Base-by-base conservation (phyloP, 495 filamentous ascomycete species). In the Ascobolus immersus region DNA sequence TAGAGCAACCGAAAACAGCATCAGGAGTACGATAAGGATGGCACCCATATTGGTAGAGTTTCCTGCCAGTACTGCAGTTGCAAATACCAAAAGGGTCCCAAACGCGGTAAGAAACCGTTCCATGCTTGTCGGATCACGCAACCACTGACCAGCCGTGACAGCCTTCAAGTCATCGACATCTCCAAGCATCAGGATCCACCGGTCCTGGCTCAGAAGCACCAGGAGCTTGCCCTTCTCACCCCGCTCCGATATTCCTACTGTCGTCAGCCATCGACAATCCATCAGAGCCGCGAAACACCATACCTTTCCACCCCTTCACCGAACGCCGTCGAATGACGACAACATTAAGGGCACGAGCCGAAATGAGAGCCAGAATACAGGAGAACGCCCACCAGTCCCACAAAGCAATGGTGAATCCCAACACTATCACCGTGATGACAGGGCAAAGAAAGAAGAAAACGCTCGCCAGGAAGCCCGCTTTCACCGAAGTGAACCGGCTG, bases 81-180 rank as follows among this genome's bases (percentile, higher is more conserved):
- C 17, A 44, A 64, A 72, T 7, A 71, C 61, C 31, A 64, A 47
- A 12, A 71, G 26, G 27, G 63, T 71, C 2, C 64, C 57, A 1
- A 50, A 31, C 0, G 58, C 57, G 5, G 51, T 50, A 17, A 61
- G 35, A 20, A 52, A 61, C 17, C 57, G 55, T 39, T 72, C 65
- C 13, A 57, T 15, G 18, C 50, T 41, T 0, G 59, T 65, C 39
- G 57, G 56, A 22, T 61, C 53, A 7, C 57, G 52, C 17, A 72
- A 48, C 68, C 67, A 73, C 20, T 55, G 45, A 1, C 58, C 56
- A 2, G 56, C 52, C 2, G 64, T 71, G 34, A 71, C 56, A 22
- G 64, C 62, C 35, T 66, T 63, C 6, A 72, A 52, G 37, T 69
- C 66, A 26, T 60, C 54, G 2, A 63, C 54, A 17, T 40, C 33